Evolutionary conservation across 164 flowering plant genomes (phyloP), one percentile per base, ranked within the genome.

Genomic region (Kalanchoe fedtschenkoi): DNA sequence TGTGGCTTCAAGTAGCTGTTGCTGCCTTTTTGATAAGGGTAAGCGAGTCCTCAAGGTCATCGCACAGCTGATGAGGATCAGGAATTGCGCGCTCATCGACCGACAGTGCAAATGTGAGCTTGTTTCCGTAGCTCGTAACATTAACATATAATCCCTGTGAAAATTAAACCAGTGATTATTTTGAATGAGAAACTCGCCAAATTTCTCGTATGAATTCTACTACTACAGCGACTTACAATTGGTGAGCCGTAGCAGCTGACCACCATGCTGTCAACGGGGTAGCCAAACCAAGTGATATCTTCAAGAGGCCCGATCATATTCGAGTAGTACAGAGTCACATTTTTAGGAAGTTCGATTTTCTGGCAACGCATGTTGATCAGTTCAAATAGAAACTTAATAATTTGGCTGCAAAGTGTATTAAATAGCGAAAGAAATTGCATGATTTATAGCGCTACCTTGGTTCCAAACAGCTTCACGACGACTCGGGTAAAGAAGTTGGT

Each of bases 401-500:
- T 24, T 47, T 47, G 16, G 19, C 60, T 16, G 34, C 21, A 5
- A 2, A 54, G 58, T 14, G 26, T 14, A 55, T 55, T 8, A 28
- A 11, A 26, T n/a, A 32, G 4, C 58, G 14, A 5, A 15, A 42
- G 46, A 42, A 42, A 19, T 26, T 2, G 14, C 13, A 8, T 28
- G 15, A 55, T 5, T 6, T 11, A 29, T n/a, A 55, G 22, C 30
- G 3, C 1, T 67, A 84, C 92, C 87, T 83, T 81, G 14, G 63
- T 53, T 24, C 96, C 96, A 61, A 88, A 67, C 1, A 77, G 22
- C 46, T 70, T 75, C 58, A 76, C 65, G 3, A 75, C 15, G 6
- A 76, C n/a, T 5, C 65, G 66, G 6, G 71, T 60, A 42, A 70
- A 44, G 22, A 19, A 63, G 66, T 43, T 80, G 16, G 87, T 69